A percentile compares a stretch with the other conserved stretches of the same genome.
phyloP scores from a whole-genome alignment of 305 asterid species.

The Fraxinus nigra region DNA sequence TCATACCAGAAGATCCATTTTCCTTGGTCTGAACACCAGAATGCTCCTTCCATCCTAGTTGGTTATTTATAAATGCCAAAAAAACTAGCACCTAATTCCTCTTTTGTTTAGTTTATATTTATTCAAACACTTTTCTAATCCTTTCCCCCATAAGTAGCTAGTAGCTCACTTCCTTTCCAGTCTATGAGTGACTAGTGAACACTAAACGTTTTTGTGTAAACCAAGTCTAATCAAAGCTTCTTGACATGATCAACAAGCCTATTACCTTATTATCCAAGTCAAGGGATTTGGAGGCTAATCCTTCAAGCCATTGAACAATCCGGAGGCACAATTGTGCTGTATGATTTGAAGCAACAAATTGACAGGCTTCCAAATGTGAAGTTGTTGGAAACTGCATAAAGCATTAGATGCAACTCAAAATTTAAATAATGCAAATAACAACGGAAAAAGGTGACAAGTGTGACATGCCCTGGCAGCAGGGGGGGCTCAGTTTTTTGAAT shows the following conservation, averaged over 20 bases:
- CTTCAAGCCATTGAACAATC: conserved; percentile 98
- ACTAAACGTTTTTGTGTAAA: background rate
- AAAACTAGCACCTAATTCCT: background rate
- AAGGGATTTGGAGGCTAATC: conserved; percentile 85
- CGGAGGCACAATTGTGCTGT: conserved; percentile 88
- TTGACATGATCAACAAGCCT: conserved; percentile 8
- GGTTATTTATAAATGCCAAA: background rate
- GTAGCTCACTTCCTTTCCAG: background rate
- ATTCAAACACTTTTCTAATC: background rate
- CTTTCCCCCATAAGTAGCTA: background rate
- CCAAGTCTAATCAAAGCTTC: background rate
- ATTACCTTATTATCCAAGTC: conserved; percentile 87
- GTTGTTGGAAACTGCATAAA: conserved; percentile 78
- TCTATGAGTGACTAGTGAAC: background rate
- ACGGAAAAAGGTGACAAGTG: conserved; percentile 20
- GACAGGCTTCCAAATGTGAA: conserved; percentile 92
- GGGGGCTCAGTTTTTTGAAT: conserved; percentile 2
- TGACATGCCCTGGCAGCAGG: background rate
- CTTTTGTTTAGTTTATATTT: background rate
- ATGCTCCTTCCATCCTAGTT: background rate
- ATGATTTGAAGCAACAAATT: conserved; percentile 68
- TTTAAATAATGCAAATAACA: background rate
- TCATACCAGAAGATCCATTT: background rate
- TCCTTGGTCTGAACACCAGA: background rate
- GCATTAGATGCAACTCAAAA: conserved; percentile 24